A percentile compares a stretch with the other conserved stretches of the same genome.
Conservation (phyloP, 768 basidiomycete genomes). For the Gyrodon lividus region DNA sequence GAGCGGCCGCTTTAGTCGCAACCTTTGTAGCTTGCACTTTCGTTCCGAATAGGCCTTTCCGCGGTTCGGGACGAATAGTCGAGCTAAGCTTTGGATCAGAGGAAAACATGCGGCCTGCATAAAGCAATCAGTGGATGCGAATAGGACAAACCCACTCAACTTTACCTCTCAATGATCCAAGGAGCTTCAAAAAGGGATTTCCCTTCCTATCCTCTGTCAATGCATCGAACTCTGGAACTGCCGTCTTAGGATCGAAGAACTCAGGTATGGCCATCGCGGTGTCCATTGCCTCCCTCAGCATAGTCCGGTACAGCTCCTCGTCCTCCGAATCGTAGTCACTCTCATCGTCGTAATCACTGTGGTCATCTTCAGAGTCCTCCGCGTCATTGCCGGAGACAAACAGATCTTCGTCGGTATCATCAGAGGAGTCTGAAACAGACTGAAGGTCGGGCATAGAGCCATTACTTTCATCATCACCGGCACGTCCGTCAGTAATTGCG, state of each 20-base stretch:
- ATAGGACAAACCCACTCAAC: neutral
- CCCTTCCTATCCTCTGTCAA: slow-evolving; percentile 53
- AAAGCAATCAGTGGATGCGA: slow-evolving; percentile 1
- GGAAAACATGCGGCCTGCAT: slow-evolving; percentile 63
- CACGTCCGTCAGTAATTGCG: slow-evolving; percentile 47
- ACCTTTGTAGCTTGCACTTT: slow-evolving; percentile 16
- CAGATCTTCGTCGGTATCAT: slow-evolving; percentile 38
- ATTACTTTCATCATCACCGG: slow-evolving; percentile 41
- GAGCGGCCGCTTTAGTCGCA: slow-evolving; percentile 6
- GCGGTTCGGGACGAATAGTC: slow-evolving; percentile 33
- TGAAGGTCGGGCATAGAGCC: slow-evolving; percentile 68
- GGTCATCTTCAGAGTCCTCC: slow-evolving; percentile 34
- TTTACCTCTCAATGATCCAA: slow-evolving; percentile 72
- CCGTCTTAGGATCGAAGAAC: slow-evolving; percentile 51
- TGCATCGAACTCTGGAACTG: slow-evolving; percentile 44
- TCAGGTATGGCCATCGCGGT: slow-evolving; percentile 54
- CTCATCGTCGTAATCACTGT: slow-evolving; percentile 37
- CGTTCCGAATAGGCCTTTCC: slow-evolving; percentile 24
- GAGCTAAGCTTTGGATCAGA: slow-evolving; percentile 45
- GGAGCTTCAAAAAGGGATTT: slow-evolving; percentile 76
- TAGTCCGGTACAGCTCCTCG: slow-evolving; percentile 61
- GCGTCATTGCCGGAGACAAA: slow-evolving; percentile 32
- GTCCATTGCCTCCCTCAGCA: slow-evolving; percentile 74
- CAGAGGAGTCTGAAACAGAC: slow-evolving; percentile 62
- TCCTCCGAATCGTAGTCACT: slow-evolving; percentile 64